Conservation (phyloP, 1,284 basidiomycete genomes). For the Ceratobasidium sp. region DNA sequence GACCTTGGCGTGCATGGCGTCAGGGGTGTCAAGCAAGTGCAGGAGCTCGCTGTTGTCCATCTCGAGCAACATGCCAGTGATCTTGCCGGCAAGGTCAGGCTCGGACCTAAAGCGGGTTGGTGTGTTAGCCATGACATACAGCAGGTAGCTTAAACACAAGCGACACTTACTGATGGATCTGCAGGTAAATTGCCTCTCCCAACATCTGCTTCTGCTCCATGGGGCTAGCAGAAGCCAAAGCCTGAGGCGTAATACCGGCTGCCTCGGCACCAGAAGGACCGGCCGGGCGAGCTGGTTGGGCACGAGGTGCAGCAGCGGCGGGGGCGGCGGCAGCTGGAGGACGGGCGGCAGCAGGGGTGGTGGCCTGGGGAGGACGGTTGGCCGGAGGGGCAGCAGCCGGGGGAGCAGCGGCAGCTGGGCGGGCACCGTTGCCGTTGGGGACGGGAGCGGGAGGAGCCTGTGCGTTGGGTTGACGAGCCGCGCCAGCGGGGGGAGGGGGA, state of each 20-base stretch:
- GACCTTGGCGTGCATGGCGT: slow-evolving; percentile 86
- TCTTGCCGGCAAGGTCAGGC: slow-evolving; percentile 94
- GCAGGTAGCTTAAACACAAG: background rate
- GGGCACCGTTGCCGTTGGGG: slow-evolving; percentile 48
- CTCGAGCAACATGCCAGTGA: slow-evolving; percentile 95
- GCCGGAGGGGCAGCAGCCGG: slow-evolving; percentile 45
- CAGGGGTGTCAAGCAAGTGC: slow-evolving; percentile 80
- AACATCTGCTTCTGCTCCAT: slow-evolving; percentile 98
- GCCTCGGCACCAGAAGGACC: slow-evolving; percentile 30
- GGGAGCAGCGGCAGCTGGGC: slow-evolving; percentile 47
- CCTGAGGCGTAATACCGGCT: slow-evolving; percentile 53
- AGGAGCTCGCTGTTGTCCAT: slow-evolving; percentile 95
- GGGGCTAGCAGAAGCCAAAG: slow-evolving; percentile 76
- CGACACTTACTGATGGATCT: slow-evolving; percentile 73
- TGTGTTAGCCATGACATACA: slow-evolving; percentile 41
- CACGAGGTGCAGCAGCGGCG: slow-evolving; percentile 53
- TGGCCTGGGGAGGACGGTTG: slow-evolving; percentile 35
- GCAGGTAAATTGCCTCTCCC: slow-evolving; percentile 91
- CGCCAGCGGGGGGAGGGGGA: slow-evolving; percentile 56
- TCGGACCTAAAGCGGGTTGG: slow-evolving; percentile 50
- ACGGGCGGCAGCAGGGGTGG: slow-evolving; percentile 34
- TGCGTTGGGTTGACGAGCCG: slow-evolving; percentile 49
- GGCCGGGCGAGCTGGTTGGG: slow-evolving; percentile 43
- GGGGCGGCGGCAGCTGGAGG: slow-evolving; percentile 57
- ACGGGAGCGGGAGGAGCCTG: slow-evolving; percentile 42